Base-by-base conservation (phyloP, 768 basidiomycete species). In the Mycena maculata region DNA sequence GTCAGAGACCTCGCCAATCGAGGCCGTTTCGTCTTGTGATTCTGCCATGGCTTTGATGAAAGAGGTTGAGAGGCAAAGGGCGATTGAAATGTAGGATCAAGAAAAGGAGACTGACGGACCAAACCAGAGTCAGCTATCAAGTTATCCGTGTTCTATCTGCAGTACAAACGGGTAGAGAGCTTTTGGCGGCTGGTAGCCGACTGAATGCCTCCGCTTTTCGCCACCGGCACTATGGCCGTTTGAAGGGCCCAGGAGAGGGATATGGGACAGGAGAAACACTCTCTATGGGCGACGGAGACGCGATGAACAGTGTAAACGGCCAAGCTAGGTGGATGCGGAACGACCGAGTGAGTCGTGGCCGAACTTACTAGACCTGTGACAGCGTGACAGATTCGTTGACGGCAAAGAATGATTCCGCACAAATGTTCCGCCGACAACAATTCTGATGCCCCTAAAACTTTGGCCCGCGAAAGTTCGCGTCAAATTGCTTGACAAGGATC, bases 1-100 rank as follows among this genome's bases (percentile, higher is more conserved):
- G 75, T 85, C 86, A 63, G 78, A 78, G 62, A 74, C 70, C 61
- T 83, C 83, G 65, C 78, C 81, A 28, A 76, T 72, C 33, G 79
- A 78, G 69, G 81, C 80, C 72, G 73, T 72, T 50, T 79, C 82
- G 36, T 82, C 78, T 53, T 73, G 76, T 39, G 79, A 73, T 15
- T 78, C 75, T 44, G 83, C 68, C 78, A 79, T 79, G 60, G 47
- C 47, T 45, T n/a, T 41, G 44, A 53, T 25, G 53, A 28, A 22
- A 61, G 36, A 22, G 45, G 16, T 18, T 30, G 49, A 39, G 33
- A 39, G 25, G 50, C 11, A 11, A 20, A 23, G 18, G 31, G 48
- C 5, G 15, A 49, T 44, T 54, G 47, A 41, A 48, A 36, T 18
- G 7, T 20, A 39, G 53, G 55, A 47, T 42, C 28, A 27, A 58